phyloP scores from a whole-genome alignment of 331 rosid species.

The Phaseolus coccineus region DNA sequence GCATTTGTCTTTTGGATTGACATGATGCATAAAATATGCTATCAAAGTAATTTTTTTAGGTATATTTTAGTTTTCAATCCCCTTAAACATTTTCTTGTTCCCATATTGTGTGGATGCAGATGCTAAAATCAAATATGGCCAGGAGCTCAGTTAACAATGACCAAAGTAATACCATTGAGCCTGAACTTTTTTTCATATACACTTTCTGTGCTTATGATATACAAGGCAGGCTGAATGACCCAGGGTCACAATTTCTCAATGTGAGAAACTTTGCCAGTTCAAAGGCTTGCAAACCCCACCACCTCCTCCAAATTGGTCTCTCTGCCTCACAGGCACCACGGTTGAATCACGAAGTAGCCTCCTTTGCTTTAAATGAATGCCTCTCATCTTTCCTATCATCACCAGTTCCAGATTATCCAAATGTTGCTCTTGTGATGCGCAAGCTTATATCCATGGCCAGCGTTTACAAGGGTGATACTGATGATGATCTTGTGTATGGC shows the following conservation, averaged over 20 bases:
- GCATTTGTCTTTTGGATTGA: conserved; percentile 33
- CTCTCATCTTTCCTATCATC: conserved; percentile 83
- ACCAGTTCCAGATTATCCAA: conserved; percentile 68
- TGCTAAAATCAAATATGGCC: conserved; percentile 65
- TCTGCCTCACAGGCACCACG: conserved; percentile 72
- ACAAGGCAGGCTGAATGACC: conserved; percentile 79
- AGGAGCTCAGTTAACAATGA: conserved; percentile 55
- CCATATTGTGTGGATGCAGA: conserved; percentile 63
- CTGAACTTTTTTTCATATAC: conserved; percentile 72
- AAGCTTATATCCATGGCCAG: conserved; percentile 75
- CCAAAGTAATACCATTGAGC: conserved; percentile 53
- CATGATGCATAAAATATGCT: conserved; percentile 26
- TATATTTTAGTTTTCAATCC: conserved; percentile 33
- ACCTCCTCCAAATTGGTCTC: conserved; percentile 85
- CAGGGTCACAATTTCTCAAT: conserved; percentile 60
- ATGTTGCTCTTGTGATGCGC: conserved; percentile 74
- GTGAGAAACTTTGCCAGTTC: conserved; percentile 71
- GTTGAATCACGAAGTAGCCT: conserved; percentile 76
- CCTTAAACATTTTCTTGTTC: conserved; percentile 35
- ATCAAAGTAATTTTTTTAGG: not conserved
- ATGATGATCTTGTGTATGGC: conserved; percentile 71
- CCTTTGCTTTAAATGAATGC: conserved; percentile 77
- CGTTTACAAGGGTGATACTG: conserved; percentile 80
- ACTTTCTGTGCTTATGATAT: conserved; percentile 76
- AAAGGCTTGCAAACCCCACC: conserved; percentile 74